A percentile compares a stretch with the other conserved stretches of the same genome.
phyloP scores from a whole-genome alignment of 2,329 filamentous ascomycete species.

The Pseudogymnoascus sp. region DNA sequence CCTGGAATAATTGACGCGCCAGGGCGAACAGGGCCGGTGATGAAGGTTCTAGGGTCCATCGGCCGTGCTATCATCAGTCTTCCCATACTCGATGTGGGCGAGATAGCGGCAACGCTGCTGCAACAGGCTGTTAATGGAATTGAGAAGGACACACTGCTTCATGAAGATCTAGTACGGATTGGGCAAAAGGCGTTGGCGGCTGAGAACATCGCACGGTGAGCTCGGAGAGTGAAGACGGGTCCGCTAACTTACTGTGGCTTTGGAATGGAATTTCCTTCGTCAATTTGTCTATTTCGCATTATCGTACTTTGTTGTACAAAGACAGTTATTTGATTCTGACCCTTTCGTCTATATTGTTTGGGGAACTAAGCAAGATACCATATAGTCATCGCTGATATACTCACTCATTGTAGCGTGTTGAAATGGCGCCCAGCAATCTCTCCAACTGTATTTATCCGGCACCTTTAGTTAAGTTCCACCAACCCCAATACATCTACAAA shows the following conservation, averaged over 20 bases:
- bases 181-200: constrained; percentile 19
- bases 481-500: neutral
- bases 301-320: neutral
- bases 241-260: neutral
- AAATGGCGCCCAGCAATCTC: neutral
- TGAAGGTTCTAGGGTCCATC: constrained; percentile 19
- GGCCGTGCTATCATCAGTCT: constrained; percentile 25
- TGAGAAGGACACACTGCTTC: constrained; percentile 39
- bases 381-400: neutral
- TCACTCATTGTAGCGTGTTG: neutral
- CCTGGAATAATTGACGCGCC: constrained; percentile 37
- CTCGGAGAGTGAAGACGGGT: neutral
- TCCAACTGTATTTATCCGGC: neutral
- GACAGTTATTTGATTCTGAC: neutral
- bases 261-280: neutral
- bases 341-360: neutral
- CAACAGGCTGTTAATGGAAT: constrained; percentile 40
- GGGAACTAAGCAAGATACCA: neutral
- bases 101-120: constrained; percentile 39
- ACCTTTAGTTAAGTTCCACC: neutral
- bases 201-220: neutral
- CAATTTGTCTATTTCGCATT: neutral
- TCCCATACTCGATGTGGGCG: constrained; percentile 30
- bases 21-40: constrained; percentile 18
- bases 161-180: constrained; percentile 38